These are phyloP conservation scores for Beauveria sp. DNA, from an alignment of 2,329 filamentous ascomycete genomes.

Conservation along the genomic window DNA sequence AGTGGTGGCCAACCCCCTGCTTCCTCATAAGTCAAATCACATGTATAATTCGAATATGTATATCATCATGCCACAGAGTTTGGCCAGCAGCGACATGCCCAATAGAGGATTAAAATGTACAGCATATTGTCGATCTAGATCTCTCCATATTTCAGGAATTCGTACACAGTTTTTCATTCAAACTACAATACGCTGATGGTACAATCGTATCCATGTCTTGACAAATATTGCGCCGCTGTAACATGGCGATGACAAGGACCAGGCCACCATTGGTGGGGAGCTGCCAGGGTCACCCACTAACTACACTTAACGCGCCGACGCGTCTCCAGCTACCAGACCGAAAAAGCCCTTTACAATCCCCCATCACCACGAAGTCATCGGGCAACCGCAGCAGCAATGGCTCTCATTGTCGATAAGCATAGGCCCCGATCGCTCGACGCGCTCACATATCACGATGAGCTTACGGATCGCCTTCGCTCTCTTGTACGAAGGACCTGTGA, in stretches of 20 bases:
- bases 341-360: constrained; percentile 17
- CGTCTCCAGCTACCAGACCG: constrained; percentile 17
- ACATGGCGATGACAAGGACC: background rate
- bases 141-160: background rate
- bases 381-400: constrained; percentile 38
- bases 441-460: constrained; percentile 79
- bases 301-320: constrained; percentile 15
- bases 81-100: background rate
- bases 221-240: no score
- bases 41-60: constrained; percentile 15
- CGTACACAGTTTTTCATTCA: background rate
- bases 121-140: background rate
- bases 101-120: constrained; percentile 1
- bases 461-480: constrained; percentile 79
- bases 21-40: constrained; percentile 17
- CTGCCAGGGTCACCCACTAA: background rate
- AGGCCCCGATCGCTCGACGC: constrained; percentile 66
- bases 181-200: background rate
- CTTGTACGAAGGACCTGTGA: constrained; percentile 51
- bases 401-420: constrained; percentile 65
- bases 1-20: constrained; percentile 27
- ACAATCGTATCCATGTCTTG: background rate
- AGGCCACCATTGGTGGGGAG: constrained; percentile 5
- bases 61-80: constrained; percentile 2
- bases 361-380: constrained; percentile 10